phyloP scores from a whole-genome alignment of 306 rosid genomes.

The Cicer arietinum region DNA sequence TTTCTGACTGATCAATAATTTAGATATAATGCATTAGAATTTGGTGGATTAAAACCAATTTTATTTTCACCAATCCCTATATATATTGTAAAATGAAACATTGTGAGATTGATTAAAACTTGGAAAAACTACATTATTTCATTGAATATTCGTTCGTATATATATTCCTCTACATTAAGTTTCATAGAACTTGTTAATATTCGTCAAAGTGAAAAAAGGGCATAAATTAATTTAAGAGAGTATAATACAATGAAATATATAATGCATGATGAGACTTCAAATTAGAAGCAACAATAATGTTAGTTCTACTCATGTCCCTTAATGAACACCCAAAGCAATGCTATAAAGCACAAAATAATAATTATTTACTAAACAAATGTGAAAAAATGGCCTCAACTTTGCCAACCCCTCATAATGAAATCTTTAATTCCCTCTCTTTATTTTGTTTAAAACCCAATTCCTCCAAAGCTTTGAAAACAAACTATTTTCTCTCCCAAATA shows the following conservation, averaged over 20 bases:
- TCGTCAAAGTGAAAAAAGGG: no score
- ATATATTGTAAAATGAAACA: no score
- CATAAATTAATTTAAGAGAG: background rate
- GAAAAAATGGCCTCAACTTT: constrained; percentile 33
- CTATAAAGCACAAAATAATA: constrained; percentile 18
- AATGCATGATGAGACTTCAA: constrained; percentile 4
- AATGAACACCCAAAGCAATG: constrained; percentile 45
- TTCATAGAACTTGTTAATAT: no score
- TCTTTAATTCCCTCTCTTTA: constrained; percentile 12
- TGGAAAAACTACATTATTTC: no score
- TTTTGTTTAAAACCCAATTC: constrained; percentile 49
- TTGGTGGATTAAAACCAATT: no score
- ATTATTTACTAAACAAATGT: constrained; percentile 9
- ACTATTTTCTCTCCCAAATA: background rate
- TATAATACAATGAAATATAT: constrained; percentile 4
- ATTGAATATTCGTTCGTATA: no score
- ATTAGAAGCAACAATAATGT: constrained; percentile 47
- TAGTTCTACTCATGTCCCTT: constrained; percentile 47
- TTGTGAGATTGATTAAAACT: no score
- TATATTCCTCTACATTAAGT: no score
- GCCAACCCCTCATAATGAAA: constrained; percentile 30
- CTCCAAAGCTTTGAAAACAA: constrained; percentile 34
- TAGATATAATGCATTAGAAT: no score
- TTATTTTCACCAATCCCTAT: no score
- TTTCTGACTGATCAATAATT: no score